These are phyloP conservation scores for Physcia stellaris DNA, from an alignment of 495 filamentous ascomycete genomes.

Conservation along the genomic window DNA sequence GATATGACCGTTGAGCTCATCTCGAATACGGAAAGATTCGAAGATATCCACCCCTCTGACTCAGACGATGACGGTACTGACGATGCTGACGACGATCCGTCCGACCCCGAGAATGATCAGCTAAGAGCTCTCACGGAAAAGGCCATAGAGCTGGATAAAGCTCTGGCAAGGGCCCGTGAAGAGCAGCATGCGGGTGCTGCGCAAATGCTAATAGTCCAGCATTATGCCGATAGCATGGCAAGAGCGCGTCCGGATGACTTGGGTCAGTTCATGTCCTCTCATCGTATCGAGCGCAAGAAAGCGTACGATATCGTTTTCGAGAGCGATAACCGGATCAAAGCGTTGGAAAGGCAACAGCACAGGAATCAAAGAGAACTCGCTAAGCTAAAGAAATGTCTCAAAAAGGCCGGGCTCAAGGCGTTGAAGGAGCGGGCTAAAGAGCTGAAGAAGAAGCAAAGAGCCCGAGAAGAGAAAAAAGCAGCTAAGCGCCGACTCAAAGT, in stretches of 20 bases:
- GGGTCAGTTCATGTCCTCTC: slow-evolving; percentile 23
- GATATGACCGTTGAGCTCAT: slow-evolving; percentile 52
- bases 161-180: slow-evolving; percentile 19
- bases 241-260: slow-evolving; percentile 21
- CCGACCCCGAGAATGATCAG: slow-evolving; percentile 18
- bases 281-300: slow-evolving; percentile 33
- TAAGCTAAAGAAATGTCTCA: slow-evolving; percentile 17
- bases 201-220: slow-evolving; percentile 30
- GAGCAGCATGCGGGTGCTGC: slow-evolving; percentile 23
- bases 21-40: slow-evolving; percentile 42
- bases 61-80: slow-evolving; percentile 27
- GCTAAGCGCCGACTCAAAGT: slow-evolving; percentile 36
- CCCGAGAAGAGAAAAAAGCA: slow-evolving; percentile 28
- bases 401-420: slow-evolving; percentile 27
- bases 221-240: slow-evolving; percentile 25
- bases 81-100: slow-evolving; percentile 22
- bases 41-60: slow-evolving; percentile 40
- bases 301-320: slow-evolving; percentile 28
- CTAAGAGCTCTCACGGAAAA: slow-evolving; percentile 15
- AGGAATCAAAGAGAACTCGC: slow-evolving; percentile 18
- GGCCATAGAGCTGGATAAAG: slow-evolving; percentile 10
- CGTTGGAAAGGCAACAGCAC: slow-evolving; percentile 24
- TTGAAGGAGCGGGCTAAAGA: slow-evolving; percentile 25
- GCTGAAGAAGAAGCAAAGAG: slow-evolving; percentile 17
- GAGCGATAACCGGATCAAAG: slow-evolving; percentile 19